Evolutionary conservation across 768 basidiomycete genomes (phyloP).

Genomic region (Boletus rufocinnamomeus): DNA sequence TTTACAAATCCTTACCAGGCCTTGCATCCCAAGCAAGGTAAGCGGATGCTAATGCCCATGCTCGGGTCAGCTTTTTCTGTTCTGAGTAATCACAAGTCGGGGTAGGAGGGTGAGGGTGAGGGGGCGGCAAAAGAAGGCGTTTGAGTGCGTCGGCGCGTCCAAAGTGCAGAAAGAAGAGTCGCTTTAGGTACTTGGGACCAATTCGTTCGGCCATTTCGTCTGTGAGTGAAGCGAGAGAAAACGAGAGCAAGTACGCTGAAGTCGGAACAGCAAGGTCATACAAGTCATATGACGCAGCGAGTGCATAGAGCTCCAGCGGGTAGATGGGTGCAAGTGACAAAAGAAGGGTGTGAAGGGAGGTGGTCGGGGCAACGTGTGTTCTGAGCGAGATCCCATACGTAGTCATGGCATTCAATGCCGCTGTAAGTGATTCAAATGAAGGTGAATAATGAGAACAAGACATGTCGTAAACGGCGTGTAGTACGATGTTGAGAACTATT

Average conservation of each 20-base stretch:
- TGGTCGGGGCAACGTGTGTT: slow-evolving; percentile 47
- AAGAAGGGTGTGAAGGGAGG: slow-evolving; percentile 59
- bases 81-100: slow-evolving; percentile 66
- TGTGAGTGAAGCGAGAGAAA: slow-evolving; percentile 63
- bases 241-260: slow-evolving; percentile 74
- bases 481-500: slow-evolving; percentile 64
- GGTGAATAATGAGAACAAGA: slow-evolving; percentile 77
- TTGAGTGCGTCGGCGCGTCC: slow-evolving; percentile 83
- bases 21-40: slow-evolving; percentile 85
- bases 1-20: slow-evolving; percentile 52
- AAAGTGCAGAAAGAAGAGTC: slow-evolving; percentile 81
- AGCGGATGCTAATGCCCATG: slow-evolving; percentile 81
- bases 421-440: slow-evolving; percentile 55
- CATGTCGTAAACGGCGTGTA: slow-evolving; percentile 73
- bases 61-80: slow-evolving; percentile 77
- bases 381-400: slow-evolving; percentile 61
- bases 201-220: slow-evolving; percentile 72
- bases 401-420: slow-evolving; percentile 56
- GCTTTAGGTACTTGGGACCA: slow-evolving; percentile 75
- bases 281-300: slow-evolving; percentile 66
- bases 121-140: slow-evolving; percentile 72
- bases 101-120: slow-evolving; percentile 74
- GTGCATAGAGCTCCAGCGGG: slow-evolving; percentile 72
- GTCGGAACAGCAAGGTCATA: slow-evolving; percentile 74
- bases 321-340: slow-evolving; percentile 66